These are phyloP conservation scores for Cyberlindnera euphorbiae DNA, from an alignment of 805 yeast species.

Conservation along the genomic window DNA sequence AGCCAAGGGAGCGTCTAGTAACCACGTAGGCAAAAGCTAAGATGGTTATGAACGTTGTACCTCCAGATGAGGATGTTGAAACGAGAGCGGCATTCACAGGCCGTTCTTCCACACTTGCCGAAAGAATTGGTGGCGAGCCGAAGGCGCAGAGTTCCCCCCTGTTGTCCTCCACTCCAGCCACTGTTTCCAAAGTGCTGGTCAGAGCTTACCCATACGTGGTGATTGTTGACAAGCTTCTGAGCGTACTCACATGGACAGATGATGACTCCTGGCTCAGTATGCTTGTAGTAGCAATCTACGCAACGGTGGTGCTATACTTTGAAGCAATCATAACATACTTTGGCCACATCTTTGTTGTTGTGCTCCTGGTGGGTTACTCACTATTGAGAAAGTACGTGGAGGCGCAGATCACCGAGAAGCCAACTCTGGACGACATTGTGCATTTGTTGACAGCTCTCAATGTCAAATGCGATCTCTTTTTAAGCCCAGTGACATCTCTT, in stretches of 20 bases:
- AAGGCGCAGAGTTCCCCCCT: constrained; percentile 55
- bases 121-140: constrained; percentile 23
- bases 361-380: constrained; percentile 54
- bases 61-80: constrained; percentile 28
- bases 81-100: constrained; percentile 39
- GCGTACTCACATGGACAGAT: constrained; percentile 86
- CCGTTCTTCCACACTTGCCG: constrained; percentile 21
- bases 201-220: constrained; percentile 82
- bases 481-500: constrained; percentile 73
- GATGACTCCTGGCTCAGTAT: constrained; percentile 76
- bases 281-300: constrained; percentile 50
- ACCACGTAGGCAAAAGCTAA: too few relatives aligned
- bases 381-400: constrained; percentile 52
- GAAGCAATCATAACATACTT: constrained; percentile 73
- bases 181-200: constrained; percentile 78
- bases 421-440: constrained; percentile 84
- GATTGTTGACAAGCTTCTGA: constrained; percentile 62
- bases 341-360: constrained; percentile 74
- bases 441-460: constrained; percentile 71
- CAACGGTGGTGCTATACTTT: constrained; percentile 65
- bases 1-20: too few relatives aligned
- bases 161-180: constrained; percentile 84
- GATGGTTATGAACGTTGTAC: background rate
- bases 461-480: constrained; percentile 67
- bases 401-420: constrained; percentile 55